A percentile compares a stretch with the other conserved stretches of the same genome.
These are phyloP conservation scores for Blastobotrys buckinghamii DNA, from an alignment of 1,139 yeast species.

Conservation along the genomic window DNA sequence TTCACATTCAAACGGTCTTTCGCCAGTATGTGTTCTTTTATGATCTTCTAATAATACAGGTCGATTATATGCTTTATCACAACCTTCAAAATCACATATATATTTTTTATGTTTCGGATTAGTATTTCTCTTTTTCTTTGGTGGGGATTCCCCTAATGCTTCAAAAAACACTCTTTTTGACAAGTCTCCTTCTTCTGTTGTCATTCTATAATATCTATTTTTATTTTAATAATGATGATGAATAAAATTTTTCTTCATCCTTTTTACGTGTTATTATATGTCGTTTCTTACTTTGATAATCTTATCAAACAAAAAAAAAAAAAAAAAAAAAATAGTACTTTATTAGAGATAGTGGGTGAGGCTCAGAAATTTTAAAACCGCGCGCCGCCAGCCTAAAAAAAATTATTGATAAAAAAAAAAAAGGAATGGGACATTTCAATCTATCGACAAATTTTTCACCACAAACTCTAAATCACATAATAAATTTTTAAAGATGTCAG, in stretches of 20 bases:
- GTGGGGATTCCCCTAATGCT: constrained; percentile 15
- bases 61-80: constrained; percentile 70
- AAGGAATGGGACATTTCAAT: too few relatives aligned
- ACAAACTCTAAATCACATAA: background rate
- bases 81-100: constrained; percentile 55
- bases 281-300: too few relatives aligned
- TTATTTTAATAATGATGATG: too few relatives aligned
- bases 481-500: background rate
- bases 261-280: too few relatives aligned
- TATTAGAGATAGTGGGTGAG: too few relatives aligned
- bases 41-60: constrained; percentile 77
- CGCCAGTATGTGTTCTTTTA: constrained; percentile 65
- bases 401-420: too few relatives aligned
- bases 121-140: constrained; percentile 12
- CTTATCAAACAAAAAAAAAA: too few relatives aligned
- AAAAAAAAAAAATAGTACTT: too few relatives aligned
- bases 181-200: background rate
- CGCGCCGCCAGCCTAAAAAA: too few relatives aligned
- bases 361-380: too few relatives aligned
- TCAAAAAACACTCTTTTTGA: background rate
- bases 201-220: too few relatives aligned
- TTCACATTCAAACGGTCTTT: constrained; percentile 67
- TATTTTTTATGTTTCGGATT: constrained; percentile 50
- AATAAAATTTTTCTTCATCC: too few relatives aligned
- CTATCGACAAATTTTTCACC: background rate